Conservation (phyloP, 176 grass and related monocot species). For the Dactylis glomerata region DNA sequence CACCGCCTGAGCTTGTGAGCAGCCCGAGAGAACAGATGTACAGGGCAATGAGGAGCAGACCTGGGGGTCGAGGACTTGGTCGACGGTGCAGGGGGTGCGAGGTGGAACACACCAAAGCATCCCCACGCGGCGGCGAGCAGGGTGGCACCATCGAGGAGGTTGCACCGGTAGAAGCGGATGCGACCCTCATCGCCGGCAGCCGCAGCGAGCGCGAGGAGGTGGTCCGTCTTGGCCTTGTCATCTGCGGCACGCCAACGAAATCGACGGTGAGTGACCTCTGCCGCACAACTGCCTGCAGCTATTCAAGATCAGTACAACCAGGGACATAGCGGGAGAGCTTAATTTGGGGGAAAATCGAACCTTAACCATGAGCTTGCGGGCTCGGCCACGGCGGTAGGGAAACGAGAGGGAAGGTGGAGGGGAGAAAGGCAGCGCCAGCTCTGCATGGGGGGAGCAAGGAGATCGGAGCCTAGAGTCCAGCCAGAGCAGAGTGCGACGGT, state of each 20-base stretch:
- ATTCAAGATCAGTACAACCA: no score
- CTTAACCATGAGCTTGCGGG: no score
- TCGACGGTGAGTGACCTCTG: background rate
- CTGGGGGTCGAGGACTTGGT: constrained; percentile 74
- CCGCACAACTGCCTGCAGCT: no score
- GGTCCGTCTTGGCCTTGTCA: constrained; percentile 75
- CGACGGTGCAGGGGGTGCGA: constrained; percentile 71
- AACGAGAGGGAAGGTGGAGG: no score
- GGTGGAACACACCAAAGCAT: constrained; percentile 72
- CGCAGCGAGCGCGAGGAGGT: constrained; percentile 55
- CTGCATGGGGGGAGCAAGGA: no score
- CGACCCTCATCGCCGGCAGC: constrained; percentile 37
- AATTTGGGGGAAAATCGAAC: no score
- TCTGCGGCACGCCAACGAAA: constrained; percentile 28
- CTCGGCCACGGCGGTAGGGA: no score
- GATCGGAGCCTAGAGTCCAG: no score
- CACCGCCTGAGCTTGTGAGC: background rate
- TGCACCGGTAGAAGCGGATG: constrained; percentile 59
- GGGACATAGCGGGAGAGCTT: no score
- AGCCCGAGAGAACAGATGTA: background rate
- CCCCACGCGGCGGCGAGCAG: constrained; percentile 49
- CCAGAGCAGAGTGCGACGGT: no score
- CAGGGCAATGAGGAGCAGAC: background rate
- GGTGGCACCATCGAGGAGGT: constrained; percentile 64
- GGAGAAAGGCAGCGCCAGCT: no score